Percentiles rank a stretch among this genome's conserved stretches.
These are phyloP conservation scores for Byssochlamys sp. DNA, from an alignment of 2,329 filamentous ascomycete genomes.

Conservation along the genomic window DNA sequence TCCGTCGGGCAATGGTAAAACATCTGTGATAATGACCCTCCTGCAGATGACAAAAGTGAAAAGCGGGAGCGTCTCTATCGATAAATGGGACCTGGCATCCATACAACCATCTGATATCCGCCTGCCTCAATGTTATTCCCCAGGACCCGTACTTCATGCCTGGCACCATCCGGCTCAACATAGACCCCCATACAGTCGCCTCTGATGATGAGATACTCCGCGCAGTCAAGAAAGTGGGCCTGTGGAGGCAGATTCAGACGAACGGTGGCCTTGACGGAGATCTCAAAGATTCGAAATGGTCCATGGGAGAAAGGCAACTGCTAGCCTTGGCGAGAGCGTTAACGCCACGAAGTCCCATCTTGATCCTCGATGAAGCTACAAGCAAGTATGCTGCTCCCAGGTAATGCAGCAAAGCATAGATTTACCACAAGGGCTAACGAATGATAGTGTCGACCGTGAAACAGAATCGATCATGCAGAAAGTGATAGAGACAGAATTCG, in stretches of 20 bases:
- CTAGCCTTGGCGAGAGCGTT: slow-evolving; percentile 64
- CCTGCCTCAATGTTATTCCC: neutral
- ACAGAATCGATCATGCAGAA: neutral
- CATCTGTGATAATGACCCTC: neutral
- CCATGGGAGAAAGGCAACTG: slow-evolving; percentile 64
- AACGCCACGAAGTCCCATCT: slow-evolving; percentile 10
- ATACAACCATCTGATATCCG: neutral
- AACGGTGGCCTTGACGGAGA: neutral
- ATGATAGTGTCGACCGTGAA: neutral
- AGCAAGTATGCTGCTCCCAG: slow-evolving; percentile 9
- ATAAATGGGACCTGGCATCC: neutral
- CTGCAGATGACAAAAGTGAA: neutral
- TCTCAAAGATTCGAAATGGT: slow-evolving; percentile 19
- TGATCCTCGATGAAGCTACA: slow-evolving; percentile 17
- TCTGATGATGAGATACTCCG: neutral
- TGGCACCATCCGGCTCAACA: neutral
- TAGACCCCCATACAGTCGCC: neutral
- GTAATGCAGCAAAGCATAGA: too few species aligned
- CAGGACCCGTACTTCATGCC: neutral
- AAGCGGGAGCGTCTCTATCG: neutral
- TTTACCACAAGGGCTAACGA: too few species aligned
- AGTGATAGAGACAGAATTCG: neutral
- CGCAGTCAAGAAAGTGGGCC: neutral
- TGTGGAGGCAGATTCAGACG: neutral
- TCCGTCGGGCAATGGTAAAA: neutral